A percentile compares a stretch with the other conserved stretches of the same genome.
Conservation (phyloP, 2,329 filamentous ascomycete species). For the Colletotrichum sp. region DNA sequence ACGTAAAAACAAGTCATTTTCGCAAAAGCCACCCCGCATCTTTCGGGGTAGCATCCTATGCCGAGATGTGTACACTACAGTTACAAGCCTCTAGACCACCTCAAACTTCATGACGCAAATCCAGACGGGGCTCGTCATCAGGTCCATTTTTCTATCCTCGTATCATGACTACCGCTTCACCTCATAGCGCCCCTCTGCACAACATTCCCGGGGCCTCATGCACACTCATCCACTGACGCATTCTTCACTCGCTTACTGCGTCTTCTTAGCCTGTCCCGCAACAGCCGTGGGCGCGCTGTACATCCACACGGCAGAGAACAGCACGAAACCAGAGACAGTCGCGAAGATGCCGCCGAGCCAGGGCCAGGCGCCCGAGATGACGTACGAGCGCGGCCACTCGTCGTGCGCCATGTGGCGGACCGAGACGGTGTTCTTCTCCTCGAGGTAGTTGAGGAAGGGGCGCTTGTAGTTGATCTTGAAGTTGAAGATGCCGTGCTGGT, state of each 20-base stretch:
- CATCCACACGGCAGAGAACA: conserved; percentile 88
- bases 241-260: conserved; percentile 37
- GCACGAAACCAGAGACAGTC: conserved; percentile 83
- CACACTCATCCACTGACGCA: not conserved
- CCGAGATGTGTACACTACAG: conserved; percentile 19
- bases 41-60: not conserved
- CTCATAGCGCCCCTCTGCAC: not conserved
- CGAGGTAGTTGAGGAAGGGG: conserved; percentile 85
- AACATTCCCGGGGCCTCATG: not conserved
- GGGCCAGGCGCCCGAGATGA: conserved; percentile 90
- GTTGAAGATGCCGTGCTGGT: conserved; percentile 99
- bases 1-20: conserved; percentile 18
- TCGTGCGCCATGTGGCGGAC: conserved; percentile 97
- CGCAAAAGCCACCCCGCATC: not conserved
- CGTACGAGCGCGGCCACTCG: conserved; percentile 91
- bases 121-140: not conserved
- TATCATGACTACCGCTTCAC: not conserved
- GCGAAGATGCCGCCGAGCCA: conserved; percentile 90
- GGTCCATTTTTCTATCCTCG: not conserved
- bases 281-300: conserved; percentile 60
- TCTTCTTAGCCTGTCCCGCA: conserved; percentile 48
- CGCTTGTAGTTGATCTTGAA: conserved; percentile 98
- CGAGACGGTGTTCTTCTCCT: conserved; percentile 94
- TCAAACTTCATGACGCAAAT: not conserved
- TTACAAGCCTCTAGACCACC: conserved; percentile 6